These are phyloP conservation scores for Coprinopsis strossmayeri DNA, from an alignment of 768 basidiomycete genomes.

Conservation along the genomic window DNA sequence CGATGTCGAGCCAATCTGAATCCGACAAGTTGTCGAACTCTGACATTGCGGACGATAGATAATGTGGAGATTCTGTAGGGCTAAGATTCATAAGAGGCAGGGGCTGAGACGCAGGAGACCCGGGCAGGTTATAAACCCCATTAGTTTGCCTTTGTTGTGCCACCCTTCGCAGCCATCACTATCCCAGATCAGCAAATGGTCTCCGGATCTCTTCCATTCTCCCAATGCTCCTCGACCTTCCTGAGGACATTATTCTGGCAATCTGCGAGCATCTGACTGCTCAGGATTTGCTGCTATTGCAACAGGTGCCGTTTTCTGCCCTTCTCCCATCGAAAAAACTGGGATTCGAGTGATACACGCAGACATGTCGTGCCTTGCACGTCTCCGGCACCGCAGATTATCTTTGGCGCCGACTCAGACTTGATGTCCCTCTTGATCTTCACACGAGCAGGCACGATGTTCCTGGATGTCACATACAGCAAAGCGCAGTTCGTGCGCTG, in stretches of 20 bases:
- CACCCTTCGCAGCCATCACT: conserved; percentile 4
- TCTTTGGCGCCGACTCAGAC: conserved; percentile 42
- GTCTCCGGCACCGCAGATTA: conserved; percentile 40
- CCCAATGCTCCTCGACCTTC: conserved; percentile 6
- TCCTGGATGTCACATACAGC: conserved; percentile 28
- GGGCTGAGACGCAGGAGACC: conserved; percentile 19
- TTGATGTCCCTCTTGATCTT: conserved; percentile 41
- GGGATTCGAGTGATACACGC: conserved; percentile 18
- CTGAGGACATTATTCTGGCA: conserved; percentile 7
- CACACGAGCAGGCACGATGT: conserved; percentile 19
- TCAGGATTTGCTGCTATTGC: conserved; percentile 37
- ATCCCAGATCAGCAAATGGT: neutral
- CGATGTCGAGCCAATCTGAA: conserved; percentile 80
- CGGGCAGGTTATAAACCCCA: conserved; percentile 8
- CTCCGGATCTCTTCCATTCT: neutral
- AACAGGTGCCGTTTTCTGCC: conserved; percentile 29
- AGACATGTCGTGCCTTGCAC: conserved; percentile 55
- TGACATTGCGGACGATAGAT: conserved; percentile 39
- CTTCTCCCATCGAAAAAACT: neutral
- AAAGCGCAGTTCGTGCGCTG: conserved; percentile 34
- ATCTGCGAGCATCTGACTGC: conserved; percentile 15
- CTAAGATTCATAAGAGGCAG: conserved; percentile 26
- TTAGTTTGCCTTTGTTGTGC: conserved; percentile 16
- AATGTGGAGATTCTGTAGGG: conserved; percentile 24
- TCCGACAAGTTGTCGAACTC: conserved; percentile 67